Evolutionary conservation across 1,139 yeast genomes (phyloP), one percentile per base, ranked within the genome.

Genomic region (Sugiyamaella castrensis): DNA sequence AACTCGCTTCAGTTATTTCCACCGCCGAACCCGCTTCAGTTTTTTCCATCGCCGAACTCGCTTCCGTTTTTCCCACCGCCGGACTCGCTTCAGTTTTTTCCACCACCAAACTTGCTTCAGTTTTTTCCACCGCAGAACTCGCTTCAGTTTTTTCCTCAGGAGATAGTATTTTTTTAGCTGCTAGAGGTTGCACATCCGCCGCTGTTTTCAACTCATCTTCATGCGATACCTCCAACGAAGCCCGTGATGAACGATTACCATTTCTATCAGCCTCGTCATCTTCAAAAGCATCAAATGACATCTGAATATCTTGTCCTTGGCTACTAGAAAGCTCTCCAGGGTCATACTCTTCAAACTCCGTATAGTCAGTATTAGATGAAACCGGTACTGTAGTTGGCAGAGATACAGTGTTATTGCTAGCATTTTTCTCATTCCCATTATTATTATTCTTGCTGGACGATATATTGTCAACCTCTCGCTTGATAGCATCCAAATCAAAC

Each of bases 401-500:
- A 19, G 24, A 4, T 19, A 19, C 15, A 13, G 37, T 13, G 42
- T 11, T 26, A 16, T 39, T 32, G 16, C 35, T 7, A 19, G 38
- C 38, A 19, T 12, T 8, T 4, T 13, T 39, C 31, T n/a, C 37
- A n/a, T 31, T 33, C 19, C 24, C 43, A 5, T 35, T 27, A 12
- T 36, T 35, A 10, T 31, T 26, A 2, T 40, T 42, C 37, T 32
- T 37, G 24, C n/a, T n/a, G 28, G 28, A 13, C 2, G 40, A 40
- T 10, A 50, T 11, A 29, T 32, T 55, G n/a, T 55, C 58, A 1
- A 67, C 58, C 40, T 68, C 71, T 11, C 56, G 46, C 33, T 62
- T 55, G 38, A 71, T 66, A 1, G 73, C 73, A 27, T 68, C 71
- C n/a, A 69, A 56, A 44, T 71, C 73, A 54, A 71, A 71, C 51